Evolutionary conservation across 345 rosid genomes (phyloP).

Genomic region (Tarenaya hassleriana): DNA sequence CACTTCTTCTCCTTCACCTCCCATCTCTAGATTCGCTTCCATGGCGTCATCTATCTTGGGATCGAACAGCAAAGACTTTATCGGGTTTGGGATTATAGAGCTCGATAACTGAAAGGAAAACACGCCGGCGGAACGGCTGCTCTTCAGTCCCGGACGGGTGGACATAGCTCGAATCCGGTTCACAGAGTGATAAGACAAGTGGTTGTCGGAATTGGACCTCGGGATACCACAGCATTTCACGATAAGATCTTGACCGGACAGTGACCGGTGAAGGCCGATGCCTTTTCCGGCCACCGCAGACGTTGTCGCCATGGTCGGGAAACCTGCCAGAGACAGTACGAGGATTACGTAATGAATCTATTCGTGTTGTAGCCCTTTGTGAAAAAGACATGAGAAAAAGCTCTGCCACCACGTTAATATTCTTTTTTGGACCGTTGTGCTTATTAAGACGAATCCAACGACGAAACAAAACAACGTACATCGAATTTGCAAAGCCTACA

Average conservation of each 20-base stretch:
- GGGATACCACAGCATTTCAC: conserved; percentile 33
- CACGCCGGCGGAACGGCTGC: conserved; percentile 46
- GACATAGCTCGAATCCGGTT: conserved; percentile 43
- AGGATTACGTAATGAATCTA: no score
- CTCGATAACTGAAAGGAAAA: conserved; percentile 56
- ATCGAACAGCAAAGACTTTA: conserved; percentile 54
- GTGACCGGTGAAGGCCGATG: conserved; percentile 47
- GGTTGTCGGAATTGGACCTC: conserved; percentile 63
- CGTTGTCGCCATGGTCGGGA: conserved; percentile 41
- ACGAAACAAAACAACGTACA: no score
- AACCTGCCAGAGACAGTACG: background rate
- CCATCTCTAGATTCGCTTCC: conserved; percentile 22
- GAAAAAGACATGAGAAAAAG: no score
- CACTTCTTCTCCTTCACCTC: conserved; percentile 24
- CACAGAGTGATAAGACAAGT: conserved; percentile 45
- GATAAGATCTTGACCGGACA: conserved; percentile 45
- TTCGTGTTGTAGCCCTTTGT: no score
- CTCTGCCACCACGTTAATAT: no score
- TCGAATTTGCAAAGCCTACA: no score
- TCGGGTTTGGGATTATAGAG: conserved; percentile 46
- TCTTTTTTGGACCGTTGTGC: no score
- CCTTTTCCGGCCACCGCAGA: conserved; percentile 34
- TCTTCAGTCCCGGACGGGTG: conserved; percentile 47
- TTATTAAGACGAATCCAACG: no score
- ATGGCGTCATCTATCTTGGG: conserved; percentile 34